Base-by-base conservation (phyloP, 2,329 filamentous ascomycete genomes). In the Endoconidiophora laricicola region DNA sequence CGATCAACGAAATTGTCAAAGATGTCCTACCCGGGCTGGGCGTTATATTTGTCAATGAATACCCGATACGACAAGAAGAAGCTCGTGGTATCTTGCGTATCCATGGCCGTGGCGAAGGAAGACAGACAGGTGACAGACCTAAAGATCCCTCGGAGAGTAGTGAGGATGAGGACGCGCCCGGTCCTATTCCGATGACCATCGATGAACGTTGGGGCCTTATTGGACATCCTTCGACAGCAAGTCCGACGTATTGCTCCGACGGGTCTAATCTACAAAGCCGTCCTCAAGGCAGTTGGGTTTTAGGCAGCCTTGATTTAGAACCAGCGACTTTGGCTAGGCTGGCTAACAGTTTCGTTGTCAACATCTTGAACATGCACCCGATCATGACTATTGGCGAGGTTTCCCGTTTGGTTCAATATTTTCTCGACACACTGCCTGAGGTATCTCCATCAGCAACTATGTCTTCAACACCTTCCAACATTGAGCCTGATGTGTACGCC, bases 61-160 rank as follows among this genome's bases (percentile, higher is more conserved):
- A 87, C 60, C 85, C 87, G 0, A 83, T 91, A 62, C 72, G 78
- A 24, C 70, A 79, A 48, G 87, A 94, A 62, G 77, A 85, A 58
- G 72, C 72, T 51, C 76, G 86, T 26, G 86, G 86, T 1, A 65
- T 84, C 5, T 68, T 94, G 39, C 77, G 83, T 22, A 69, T 90
- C 2, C 87, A 83, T 63, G 86, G 86, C 1, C 76, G 80, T 53
- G 87, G 87, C 3, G 86, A 93, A 63, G 84, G 49, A 2, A 42
- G 37, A 59, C 61, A n/a, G 58, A 61, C 29, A 59, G 61, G 38
- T 63, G 24, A 20, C 22, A 43, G 23, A 16, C 26, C 71, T 72
- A 2, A 70, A 77, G 33, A 67, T 68, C 22, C 65, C 73, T 14
- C 70, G 73, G 1, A 71, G 72, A 3, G 70, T 73, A 2, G 16